Conservation (phyloP, 2,329 filamentous ascomycete species). For the Cladorrhinum sp. region DNA sequence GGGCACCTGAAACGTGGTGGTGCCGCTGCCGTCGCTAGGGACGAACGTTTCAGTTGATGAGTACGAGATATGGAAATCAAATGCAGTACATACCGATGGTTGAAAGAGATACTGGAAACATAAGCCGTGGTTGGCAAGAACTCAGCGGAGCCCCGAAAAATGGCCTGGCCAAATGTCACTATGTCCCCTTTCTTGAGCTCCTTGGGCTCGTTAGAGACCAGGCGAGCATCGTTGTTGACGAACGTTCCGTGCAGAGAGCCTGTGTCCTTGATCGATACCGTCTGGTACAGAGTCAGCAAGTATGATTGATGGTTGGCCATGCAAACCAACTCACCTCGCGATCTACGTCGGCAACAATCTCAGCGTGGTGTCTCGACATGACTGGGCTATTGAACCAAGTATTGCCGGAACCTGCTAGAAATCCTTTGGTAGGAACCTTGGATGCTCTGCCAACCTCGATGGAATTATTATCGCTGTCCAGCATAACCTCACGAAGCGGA, state of each 20-base stretch:
- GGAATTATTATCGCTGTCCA: constrained; percentile 27
- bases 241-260: constrained; percentile 54
- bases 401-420: constrained; percentile 44
- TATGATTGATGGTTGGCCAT: not conserved
- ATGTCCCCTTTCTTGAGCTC: constrained; percentile 36
- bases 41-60: constrained; percentile 2
- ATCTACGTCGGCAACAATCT: constrained; percentile 44
- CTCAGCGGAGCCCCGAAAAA: constrained; percentile 35
- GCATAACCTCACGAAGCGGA: constrained; percentile 22
- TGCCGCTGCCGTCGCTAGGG: constrained; percentile 1
- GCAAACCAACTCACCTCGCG: constrained; percentile 39
- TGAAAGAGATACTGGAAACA: constrained; percentile 26
- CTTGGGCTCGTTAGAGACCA: constrained; percentile 22
- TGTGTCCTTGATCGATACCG: constrained; percentile 44
- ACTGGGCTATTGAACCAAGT: constrained; percentile 69
- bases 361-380: constrained; percentile 67
- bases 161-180: constrained; percentile 40
- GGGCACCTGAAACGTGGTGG: constrained; percentile 29
- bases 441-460: constrained; percentile 44
- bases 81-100: constrained; percentile 20
- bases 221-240: constrained; percentile 34
- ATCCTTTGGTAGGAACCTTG: constrained; percentile 43
- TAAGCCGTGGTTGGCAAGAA: constrained; percentile 30
- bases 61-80: not conserved
- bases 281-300: constrained; percentile 32